Evolutionary conservation across 148 eudicot species (phyloP).

Genomic region (Limonium bicolor): DNA sequence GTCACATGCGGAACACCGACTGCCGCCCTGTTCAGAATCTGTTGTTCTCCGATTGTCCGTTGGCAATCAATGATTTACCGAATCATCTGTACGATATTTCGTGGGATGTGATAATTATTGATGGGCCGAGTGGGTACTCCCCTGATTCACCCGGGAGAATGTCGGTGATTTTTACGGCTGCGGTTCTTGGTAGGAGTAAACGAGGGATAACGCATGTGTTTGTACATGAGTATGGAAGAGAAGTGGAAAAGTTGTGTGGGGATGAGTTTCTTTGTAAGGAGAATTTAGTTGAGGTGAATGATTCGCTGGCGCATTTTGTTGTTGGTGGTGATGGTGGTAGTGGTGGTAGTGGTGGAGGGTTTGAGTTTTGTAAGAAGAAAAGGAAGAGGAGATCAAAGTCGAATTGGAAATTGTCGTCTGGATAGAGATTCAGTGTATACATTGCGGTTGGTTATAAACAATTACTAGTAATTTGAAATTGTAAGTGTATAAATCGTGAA

Average conservation of each 20-base stretch:
- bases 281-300: conserved; percentile 48
- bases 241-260: conserved; percentile 48
- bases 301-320: conserved; percentile 54
- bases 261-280: conserved; percentile 67
- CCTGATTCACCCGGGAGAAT: conserved; percentile 42
- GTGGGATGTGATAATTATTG: conserved; percentile 70
- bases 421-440: too few relatives aligned
- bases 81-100: conserved; percentile 53
- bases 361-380: too few relatives aligned
- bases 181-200: conserved; percentile 55
- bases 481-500: too few relatives aligned
- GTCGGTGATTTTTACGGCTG: conserved; percentile 60
- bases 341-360: too few relatives aligned
- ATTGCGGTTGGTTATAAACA: too few relatives aligned
- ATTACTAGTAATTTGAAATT: too few relatives aligned
- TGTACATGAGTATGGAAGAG: conserved; percentile 63
- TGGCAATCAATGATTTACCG: conserved; percentile 66
- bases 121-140: conserved; percentile 61
- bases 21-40: conserved; percentile 69
- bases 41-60: conserved; percentile 52
- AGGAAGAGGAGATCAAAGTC: too few relatives aligned
- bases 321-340: conserved; percentile 15
- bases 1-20: conserved; percentile 11
- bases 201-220: conserved; percentile 50
- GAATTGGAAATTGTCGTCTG: too few relatives aligned